Evolutionary conservation across 176 grass and related monocot species (phyloP), one percentile per base, ranked within the genome.

Genomic region (Aegilops bicornis): DNA sequence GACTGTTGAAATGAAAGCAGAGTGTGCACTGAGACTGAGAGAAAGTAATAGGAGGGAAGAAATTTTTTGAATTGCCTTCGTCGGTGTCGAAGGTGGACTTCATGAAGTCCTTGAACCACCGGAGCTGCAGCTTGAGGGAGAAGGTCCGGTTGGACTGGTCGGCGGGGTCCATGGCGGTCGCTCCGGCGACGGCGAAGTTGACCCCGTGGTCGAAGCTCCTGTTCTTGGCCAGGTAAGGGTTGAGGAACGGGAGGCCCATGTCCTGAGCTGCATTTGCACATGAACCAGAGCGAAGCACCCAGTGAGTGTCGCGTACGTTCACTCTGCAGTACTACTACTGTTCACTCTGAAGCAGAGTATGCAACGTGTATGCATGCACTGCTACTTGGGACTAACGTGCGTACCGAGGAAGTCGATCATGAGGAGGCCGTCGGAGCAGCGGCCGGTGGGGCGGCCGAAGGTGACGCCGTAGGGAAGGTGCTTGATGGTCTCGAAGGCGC

Each of bases 351-450:
- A 52, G 5, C 50, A 54, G 50, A 54, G 32, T 20, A 39, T n/a
- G n/a, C n/a, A n/a, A n/a, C n/a, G n/a, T n/a, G n/a, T n/a, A n/a
- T 39, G 37, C 39, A 37, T 37, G 36, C 36, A 37, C 36, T 37
- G 36, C 36, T 37, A 37, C 6, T 37, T 37, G 36, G 36, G 7
- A 37, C 36, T 6, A 35, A 32, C 0, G 19, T 32, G 62, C 76
- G 27, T 74, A 98, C 96, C 96, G 0, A 96, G 86, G 88, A 88
- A 98, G 76, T 98, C 97, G 39, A 98, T 96, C 93, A 98, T 98
- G 79, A 98, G 97, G 84, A 98, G 93, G 2, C 97, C 97, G 5
- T 98, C 97, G 45, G 97, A 98, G 86, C 92, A 98, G 0, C 97
- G 97, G 31, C 97, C 97, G 3, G 97, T 98, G 0, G 97, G 71